Conservation (phyloP, 2,329 filamentous ascomycete species). For the Pestalotiopsis sp. region DNA sequence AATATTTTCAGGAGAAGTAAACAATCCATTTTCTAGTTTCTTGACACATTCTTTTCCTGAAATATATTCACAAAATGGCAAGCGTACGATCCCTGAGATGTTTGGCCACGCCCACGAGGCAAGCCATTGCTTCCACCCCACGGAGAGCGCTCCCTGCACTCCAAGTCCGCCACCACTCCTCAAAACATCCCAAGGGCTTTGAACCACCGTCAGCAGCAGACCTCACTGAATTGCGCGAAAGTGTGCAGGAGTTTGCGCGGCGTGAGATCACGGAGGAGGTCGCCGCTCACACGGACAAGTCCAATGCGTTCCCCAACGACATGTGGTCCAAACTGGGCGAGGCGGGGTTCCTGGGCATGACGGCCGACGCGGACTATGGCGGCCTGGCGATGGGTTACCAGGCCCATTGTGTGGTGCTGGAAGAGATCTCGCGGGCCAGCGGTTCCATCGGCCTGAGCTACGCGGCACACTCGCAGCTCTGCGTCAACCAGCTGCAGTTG, state of each 20-base stretch:
- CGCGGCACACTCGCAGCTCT: conserved; percentile 93
- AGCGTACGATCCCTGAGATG: conserved; percentile 41
- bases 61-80: conserved; percentile 36
- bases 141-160: conserved; percentile 24
- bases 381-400: conserved; percentile 93
- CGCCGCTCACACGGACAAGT: conserved; percentile 79
- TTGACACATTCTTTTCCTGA: conserved; percentile 2
- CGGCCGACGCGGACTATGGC: conserved; percentile 89
- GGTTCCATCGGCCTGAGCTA: conserved; percentile 87
- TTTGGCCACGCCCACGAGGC: conserved; percentile 35
- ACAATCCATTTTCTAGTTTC: background rate
- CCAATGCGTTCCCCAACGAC: conserved; percentile 83
- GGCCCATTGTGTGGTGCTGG: conserved; percentile 93
- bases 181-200: conserved; percentile 66
- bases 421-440: conserved; percentile 88
- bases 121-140: conserved; percentile 9
- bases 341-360: conserved; percentile 89
- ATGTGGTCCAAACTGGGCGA: conserved; percentile 96
- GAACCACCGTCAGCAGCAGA: conserved; percentile 71
- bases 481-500: conserved; percentile 93
- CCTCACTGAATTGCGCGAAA: conserved; percentile 77
- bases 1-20: background rate
- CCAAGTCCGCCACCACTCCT: conserved; percentile 55
- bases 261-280: conserved; percentile 86
- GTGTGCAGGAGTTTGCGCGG: conserved; percentile 86